Conservation (phyloP, 2,329 filamentous ascomycete genomes). For the Microsporum ferrugineum region DNA sequence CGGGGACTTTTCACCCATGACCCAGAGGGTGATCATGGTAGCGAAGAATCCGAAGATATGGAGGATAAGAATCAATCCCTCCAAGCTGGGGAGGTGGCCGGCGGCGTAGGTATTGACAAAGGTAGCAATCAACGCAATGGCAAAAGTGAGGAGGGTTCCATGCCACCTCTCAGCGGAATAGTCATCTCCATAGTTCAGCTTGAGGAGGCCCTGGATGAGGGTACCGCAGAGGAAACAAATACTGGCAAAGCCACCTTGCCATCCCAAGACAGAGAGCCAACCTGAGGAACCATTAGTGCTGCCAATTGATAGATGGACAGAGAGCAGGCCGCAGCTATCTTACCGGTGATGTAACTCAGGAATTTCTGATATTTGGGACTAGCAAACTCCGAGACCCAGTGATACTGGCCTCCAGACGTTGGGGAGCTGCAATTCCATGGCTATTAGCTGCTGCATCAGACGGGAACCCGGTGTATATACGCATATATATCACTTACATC, state of each 20-base stretch:
- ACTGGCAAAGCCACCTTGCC: slow-evolving; percentile 35
- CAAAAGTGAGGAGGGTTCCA: slow-evolving; percentile 39
- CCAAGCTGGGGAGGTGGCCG: slow-evolving; percentile 36
- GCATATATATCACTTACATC: slow-evolving; percentile 18
- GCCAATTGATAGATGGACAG: not conserved
- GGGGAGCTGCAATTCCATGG: slow-evolving; percentile 27
- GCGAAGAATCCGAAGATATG: slow-evolving; percentile 45
- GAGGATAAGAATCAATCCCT: slow-evolving; percentile 39
- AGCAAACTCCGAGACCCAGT: slow-evolving; percentile 31
- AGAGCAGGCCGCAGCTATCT: not conserved
- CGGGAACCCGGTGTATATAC: not conserved
- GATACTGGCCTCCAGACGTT: slow-evolving; percentile 35
- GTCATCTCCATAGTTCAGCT: slow-evolving; percentile 25
- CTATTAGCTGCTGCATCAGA: not conserved
- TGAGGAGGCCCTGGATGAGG: slow-evolving; percentile 28
- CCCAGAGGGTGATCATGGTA: slow-evolving; percentile 38
- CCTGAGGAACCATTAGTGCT: slow-evolving; percentile 16
- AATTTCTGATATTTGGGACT: slow-evolving; percentile 30
- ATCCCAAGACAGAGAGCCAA: slow-evolving; percentile 34
- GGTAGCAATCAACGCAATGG: slow-evolving; percentile 29
- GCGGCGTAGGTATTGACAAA: slow-evolving; percentile 36
- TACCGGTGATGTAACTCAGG: slow-evolving; percentile 38
- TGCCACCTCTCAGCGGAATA: slow-evolving; percentile 38
- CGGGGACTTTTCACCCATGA: slow-evolving; percentile 32
- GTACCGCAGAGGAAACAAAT: slow-evolving; percentile 24